Evolutionary conservation across 257 asterid species (phyloP).

Genomic region (Gardenia jasminoides): DNA sequence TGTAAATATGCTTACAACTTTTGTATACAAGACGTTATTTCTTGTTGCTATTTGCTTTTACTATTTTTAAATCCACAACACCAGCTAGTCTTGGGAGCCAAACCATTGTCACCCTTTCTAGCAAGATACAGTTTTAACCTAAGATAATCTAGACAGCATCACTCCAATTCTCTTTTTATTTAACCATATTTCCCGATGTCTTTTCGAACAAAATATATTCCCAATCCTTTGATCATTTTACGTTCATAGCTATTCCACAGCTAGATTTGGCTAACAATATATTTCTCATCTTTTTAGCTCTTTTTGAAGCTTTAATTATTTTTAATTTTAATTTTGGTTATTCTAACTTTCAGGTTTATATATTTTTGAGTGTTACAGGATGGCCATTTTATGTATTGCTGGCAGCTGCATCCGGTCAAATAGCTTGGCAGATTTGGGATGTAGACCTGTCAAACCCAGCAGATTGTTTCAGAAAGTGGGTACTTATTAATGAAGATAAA

Average conservation of each 20-base stretch:
- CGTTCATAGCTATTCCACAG: background rate
- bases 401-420: constrained; percentile 60
- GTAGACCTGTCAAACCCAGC: constrained; percentile 69
- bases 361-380: constrained; percentile 38
- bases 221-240: background rate
- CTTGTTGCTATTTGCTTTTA: no score
- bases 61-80: no score
- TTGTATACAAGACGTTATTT: no score
- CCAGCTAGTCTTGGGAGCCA: no score
- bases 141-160: background rate
- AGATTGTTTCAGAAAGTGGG: constrained; percentile 79
- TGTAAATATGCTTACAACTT: no score
- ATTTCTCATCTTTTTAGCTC: background rate
- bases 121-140: no score
- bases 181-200: background rate
- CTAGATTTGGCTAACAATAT: background rate
- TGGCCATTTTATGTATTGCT: constrained; percentile 71
- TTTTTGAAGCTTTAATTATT: background rate
- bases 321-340: background rate
- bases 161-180: no score
- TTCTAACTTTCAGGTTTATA: no score
- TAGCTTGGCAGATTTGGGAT: constrained; percentile 80
- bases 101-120: no score
- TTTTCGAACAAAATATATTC: background rate
- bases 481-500: background rate